Evolutionary conservation across 352 stramenopile species (phyloP), one percentile per base, ranked within the genome.

Genomic region (Hyaloperonospora brassicae): DNA sequence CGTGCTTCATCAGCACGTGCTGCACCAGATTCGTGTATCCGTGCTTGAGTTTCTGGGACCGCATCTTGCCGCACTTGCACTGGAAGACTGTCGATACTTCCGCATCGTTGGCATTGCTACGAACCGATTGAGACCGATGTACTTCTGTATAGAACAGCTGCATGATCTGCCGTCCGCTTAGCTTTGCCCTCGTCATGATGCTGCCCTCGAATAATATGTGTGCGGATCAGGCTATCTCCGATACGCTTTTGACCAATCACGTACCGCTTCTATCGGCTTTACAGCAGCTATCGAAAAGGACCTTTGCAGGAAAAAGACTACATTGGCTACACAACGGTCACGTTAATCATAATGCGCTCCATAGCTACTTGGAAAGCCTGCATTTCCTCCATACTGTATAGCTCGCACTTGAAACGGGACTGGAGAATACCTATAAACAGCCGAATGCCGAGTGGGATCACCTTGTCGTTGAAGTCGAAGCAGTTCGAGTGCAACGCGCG

Each of bases 381-480:
- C n/a, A 93, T 43, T 39, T 93, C 82, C 47, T 85, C 76, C 13
- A 68, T 12, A 41, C 62, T 81, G 58, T 86, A 87, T 25, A 93
- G 54, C 49, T 76, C 65, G 47, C 75, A 87, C 47, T 73, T 69
- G 30, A 89, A 69, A 24, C 79, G 79, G 34, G 74, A 71, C 52
- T 93, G 74, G 25, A 90, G 45, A 49, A 93, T 75, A 14, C 75
- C 76, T 22, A 90, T 52, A 52, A 93, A 90, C 50, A 93, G 41
- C 5, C 79, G 78, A 35, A 93, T 89, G n/a, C 82, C 82, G 1
- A 90, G 54, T n/a, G 82, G 82, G 14, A 78, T 79, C 44, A 79
- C 78, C 62, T 90, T 87, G 68, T 93, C 82, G 59, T 93, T 93
- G 43, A 89, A 93, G 55, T 93, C 82, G 52, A 70, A 93, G 59